Evolutionary conservation across 1,284 basidiomycete genomes (phyloP), one percentile per base, ranked within the genome.

Genomic region (Pisolithus thermaeus): DNA sequence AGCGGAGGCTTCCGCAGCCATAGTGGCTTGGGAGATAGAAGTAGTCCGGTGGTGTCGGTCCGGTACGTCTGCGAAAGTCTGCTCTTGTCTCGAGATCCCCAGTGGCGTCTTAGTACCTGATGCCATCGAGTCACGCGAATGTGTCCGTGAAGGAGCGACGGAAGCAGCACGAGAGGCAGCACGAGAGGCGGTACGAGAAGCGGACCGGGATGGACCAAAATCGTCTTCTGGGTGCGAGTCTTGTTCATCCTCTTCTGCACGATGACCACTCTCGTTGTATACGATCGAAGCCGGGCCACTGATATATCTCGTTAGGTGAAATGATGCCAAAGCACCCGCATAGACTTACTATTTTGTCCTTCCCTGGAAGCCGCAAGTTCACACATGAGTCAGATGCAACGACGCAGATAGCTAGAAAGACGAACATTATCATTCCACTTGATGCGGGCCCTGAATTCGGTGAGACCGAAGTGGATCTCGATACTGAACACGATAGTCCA

Each of bases 401-500:
- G 14, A 37, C 55, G 47, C 56, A 40, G 40, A 28, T 32, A 46
- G 8, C 27, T 3, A 46, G 25, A 47, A 14, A 46, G 7, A 56
- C 80, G 56, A 61, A 87, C 85, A 61, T 84, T 80, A 61, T 89
- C 86, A 43, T 81, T 74, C 87, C 86, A 89, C 65, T 88, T 89
- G 54, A 89, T 87, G 50, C 87, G 76, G 1, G 87, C 84, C 63
- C 73, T 84, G 70, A 89, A 88, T 66, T 90, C 87, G 1, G 86
- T 89, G 56, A 88, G 62, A 38, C 87, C 87, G 55, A 89, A 89
- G 62, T 88, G 84, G 51, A 90, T 88, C 63, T 89, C 87, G 35
- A 90, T 81, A 35, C 83, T 84, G 65, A 88, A 89, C 18, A 88
- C 81, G 54, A 88, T 87, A 20, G 84, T 87, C 84, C 84, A 88